A percentile compares a stretch with the other conserved stretches of the same genome.
Conservation (phyloP, 495 filamentous ascomycete genomes). For the Aspergillus funiculosus region DNA sequence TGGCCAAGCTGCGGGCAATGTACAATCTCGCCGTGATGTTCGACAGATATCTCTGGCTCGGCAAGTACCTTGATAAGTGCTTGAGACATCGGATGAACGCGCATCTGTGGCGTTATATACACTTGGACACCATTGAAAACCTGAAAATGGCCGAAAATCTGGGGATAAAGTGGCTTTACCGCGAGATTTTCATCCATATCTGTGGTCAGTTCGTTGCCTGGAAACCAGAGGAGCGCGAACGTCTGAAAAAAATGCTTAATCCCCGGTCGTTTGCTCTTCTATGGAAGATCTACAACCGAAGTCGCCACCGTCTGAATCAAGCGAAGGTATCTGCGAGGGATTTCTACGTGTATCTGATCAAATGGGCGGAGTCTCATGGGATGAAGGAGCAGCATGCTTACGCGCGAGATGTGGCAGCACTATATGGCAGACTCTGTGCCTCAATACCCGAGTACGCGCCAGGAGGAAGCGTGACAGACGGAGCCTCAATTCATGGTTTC, state of each 20-base stretch:
- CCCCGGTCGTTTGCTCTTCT: no score
- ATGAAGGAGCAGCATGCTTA: no score
- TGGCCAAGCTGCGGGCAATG: background rate
- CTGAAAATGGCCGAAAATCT: background rate
- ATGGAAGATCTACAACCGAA: no score
- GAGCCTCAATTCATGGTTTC: no score
- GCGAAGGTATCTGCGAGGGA: background rate
- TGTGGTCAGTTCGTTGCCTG: background rate
- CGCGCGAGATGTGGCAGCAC: no score
- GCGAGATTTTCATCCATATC: background rate
- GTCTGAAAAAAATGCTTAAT: no score
- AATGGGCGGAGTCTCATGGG: no score
- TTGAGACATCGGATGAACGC: background rate
- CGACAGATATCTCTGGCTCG: background rate
- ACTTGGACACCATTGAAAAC: background rate
- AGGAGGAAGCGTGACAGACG: no score
- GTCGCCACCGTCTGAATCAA: background rate
- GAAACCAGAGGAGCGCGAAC: no score
- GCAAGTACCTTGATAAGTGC: background rate
- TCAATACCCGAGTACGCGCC: no score
- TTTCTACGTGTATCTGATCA: no score
- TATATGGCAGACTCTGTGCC: no score
- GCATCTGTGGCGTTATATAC: background rate
- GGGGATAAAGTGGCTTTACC: background rate
- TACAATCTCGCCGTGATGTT: background rate